Conservation (phyloP, 805 yeast species). For the Gaillardinia entomophila region DNA sequence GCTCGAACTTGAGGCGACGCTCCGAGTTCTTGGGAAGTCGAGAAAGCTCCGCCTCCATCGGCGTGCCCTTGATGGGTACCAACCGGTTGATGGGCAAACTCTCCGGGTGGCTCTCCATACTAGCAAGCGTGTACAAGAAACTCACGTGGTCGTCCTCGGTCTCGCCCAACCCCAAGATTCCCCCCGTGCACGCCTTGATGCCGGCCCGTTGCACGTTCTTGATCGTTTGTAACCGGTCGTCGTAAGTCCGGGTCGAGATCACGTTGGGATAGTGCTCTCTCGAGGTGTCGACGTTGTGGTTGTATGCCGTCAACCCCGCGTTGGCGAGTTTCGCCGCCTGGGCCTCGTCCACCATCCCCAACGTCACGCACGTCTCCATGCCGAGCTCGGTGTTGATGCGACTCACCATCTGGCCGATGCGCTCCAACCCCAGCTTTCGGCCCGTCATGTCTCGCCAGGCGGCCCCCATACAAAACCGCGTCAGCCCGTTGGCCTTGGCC, state of each 20-base stretch:
- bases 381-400: conserved; percentile 55
- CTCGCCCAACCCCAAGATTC: conserved; percentile 76
- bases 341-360: conserved; percentile 69
- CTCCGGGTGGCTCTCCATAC: conserved; percentile 71
- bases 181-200: conserved; percentile 70
- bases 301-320: conserved; percentile 78
- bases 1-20: conserved; percentile 51
- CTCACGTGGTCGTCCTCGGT: conserved; percentile 65
- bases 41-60: conserved; percentile 53
- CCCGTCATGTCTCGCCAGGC: conserved; percentile 88
- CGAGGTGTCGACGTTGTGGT: conserved; percentile 77
- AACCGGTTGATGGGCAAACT: conserved; percentile 74
- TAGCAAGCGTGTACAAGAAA: conserved; percentile 60
- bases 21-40: conserved; percentile 24
- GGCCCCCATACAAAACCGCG: conserved; percentile 81
- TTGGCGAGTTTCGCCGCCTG: conserved; percentile 56
- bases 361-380: conserved; percentile 74
- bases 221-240: conserved; percentile 65
- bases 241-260: conserved; percentile 63
- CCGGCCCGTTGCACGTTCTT: conserved; percentile 59
- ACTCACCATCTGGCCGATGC: conserved; percentile 59
- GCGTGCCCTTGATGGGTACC: conserved; percentile 77
- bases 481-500: conserved; percentile 67
- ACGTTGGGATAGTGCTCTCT: conserved; percentile 72
- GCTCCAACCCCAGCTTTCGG: conserved; percentile 59